These are phyloP conservation scores for Dalbergia cultrata DNA, from an alignment of 306 rosid species.

Conservation along the genomic window DNA sequence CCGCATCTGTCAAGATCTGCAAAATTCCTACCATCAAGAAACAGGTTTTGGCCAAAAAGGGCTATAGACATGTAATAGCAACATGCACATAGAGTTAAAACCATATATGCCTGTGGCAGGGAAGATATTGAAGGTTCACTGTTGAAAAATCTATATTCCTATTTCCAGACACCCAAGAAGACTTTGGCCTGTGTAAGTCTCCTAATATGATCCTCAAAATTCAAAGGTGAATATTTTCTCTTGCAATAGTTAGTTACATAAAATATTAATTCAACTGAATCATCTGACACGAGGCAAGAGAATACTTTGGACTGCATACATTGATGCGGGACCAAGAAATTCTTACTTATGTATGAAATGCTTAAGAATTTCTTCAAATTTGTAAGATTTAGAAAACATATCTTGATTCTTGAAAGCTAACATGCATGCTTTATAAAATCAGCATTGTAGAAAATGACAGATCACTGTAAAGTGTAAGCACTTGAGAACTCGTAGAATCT, in stretches of 20 bases:
- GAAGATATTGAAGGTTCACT: slow-evolving; percentile 15
- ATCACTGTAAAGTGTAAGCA: not conserved
- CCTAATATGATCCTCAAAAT: slow-evolving; percentile 11
- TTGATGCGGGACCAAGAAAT: not conserved
- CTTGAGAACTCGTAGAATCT: not conserved
- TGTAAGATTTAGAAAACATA: slow-evolving; percentile 2
- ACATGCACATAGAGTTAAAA: slow-evolving; percentile 16
- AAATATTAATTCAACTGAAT: slow-evolving; percentile 6
- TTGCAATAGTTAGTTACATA: not conserved
- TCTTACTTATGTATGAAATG: slow-evolving; percentile 28
- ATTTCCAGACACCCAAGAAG: not conserved
- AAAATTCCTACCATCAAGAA: slow-evolving; percentile 32
- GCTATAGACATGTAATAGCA: slow-evolving; percentile 1
- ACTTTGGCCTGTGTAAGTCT: slow-evolving; percentile 13
- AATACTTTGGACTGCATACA: not conserved
- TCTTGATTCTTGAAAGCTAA: slow-evolving; percentile 15
- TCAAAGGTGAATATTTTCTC: not conserved
- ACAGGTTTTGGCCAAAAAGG: slow-evolving; percentile 9
- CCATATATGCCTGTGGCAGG: slow-evolving; percentile 5
- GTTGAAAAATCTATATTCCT: slow-evolving; percentile 5
- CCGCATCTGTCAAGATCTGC: slow-evolving; percentile 94
- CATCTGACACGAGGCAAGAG: slow-evolving; percentile 1
- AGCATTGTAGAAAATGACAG: slow-evolving; percentile 8
- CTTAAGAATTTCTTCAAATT: slow-evolving; percentile 19
- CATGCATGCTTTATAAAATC: slow-evolving; percentile 10